Evolutionary conservation across 495 filamentous ascomycete species (phyloP), one percentile per base, ranked within the genome.

Genomic region (Parathielavia appendiculata): DNA sequence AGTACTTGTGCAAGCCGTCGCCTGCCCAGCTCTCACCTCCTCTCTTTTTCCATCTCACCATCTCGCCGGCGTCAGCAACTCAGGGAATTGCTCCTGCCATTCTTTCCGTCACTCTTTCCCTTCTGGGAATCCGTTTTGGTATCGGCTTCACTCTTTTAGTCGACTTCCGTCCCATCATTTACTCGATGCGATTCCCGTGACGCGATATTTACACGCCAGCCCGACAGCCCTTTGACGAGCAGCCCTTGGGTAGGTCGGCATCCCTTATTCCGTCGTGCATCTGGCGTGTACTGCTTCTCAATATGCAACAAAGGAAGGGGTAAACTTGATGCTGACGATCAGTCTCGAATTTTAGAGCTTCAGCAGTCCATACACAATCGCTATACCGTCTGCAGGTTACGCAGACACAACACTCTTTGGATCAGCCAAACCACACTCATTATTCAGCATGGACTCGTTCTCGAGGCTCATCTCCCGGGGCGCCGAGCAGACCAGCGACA

Each of bases 101-200:
- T 71, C 63, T 49, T 60, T 56, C 39, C 35, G 39, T 68, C 69
- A 59, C 68, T 63, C 68, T 23, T 71, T 69, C 61, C 58, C 40
- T 56, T 45, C n/a, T 46, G 60, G 65, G 65, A 54, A 57, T 26
- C 50, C 22, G 22, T 40, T 56, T 60, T 62, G 65, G 73, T 68
- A 56, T 80, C 86, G 81, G 85, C 88, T 92, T 91, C 89, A 90
- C 82, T 92, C 89, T 81, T 90, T 91, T 60, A 77, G 75, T 77
- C 73, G 77, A 73, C 70, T 66, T 64, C 77, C 71, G 74, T 79
- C 76, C 79, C 58, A 63, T 80, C 77, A 46, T 79, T 79, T 69
- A 60, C 61, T 67, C 68, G 59, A 66, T 67, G 61, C 73, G 67
- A 57, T 56, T 60, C 58, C 51, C 57, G 32, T 30, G 60, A 50